A percentile compares a stretch with the other conserved stretches of the same genome.
These are phyloP conservation scores for Nitzschia sp. DNA, from an alignment of 108 stramenopile species.

Conservation along the genomic window DNA sequence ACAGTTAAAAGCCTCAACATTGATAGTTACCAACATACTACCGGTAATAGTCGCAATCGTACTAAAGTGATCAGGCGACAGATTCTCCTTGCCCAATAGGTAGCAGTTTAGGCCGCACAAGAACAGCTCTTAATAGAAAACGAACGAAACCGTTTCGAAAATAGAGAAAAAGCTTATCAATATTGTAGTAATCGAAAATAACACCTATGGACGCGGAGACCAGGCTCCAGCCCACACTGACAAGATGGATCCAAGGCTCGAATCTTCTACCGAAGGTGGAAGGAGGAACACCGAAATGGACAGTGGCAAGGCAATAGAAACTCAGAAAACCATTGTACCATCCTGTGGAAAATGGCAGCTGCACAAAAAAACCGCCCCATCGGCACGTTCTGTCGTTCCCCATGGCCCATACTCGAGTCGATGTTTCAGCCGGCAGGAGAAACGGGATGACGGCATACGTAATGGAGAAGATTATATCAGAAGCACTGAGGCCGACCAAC, in stretches of 20 bases:
- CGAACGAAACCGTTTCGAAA: too few species aligned
- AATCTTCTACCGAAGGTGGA: neutral
- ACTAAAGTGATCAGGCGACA: too few species aligned
- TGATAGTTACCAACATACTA: too few species aligned
- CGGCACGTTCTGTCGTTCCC: slow-evolving; percentile 35
- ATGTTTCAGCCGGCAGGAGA: slow-evolving; percentile 6
- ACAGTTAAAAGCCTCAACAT: too few species aligned
- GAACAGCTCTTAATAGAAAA: too few species aligned
- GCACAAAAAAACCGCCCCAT: slow-evolving; percentile 17
- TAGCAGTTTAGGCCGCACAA: too few species aligned
- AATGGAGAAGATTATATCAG: slow-evolving; percentile 10
- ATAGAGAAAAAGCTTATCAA: too few species aligned
- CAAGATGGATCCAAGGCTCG: slow-evolving; percentile 14
- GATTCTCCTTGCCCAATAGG: too few species aligned
- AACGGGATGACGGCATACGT: slow-evolving; percentile 2
- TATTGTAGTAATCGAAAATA: too few species aligned
- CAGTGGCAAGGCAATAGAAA: slow-evolving; percentile 27
- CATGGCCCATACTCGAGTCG: slow-evolving; percentile 18
- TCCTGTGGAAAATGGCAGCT: slow-evolving; percentile 17
- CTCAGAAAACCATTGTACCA: slow-evolving; percentile 31
- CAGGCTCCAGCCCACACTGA: too few species aligned
- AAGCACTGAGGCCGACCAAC: slow-evolving; percentile 21
- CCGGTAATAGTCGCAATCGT: too few species aligned
- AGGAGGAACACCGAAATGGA: slow-evolving; percentile 12
- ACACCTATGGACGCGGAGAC: too few species aligned